Base-by-base conservation (phyloP, 169 alveolate genomes). In the Babesia caballi region DNA sequence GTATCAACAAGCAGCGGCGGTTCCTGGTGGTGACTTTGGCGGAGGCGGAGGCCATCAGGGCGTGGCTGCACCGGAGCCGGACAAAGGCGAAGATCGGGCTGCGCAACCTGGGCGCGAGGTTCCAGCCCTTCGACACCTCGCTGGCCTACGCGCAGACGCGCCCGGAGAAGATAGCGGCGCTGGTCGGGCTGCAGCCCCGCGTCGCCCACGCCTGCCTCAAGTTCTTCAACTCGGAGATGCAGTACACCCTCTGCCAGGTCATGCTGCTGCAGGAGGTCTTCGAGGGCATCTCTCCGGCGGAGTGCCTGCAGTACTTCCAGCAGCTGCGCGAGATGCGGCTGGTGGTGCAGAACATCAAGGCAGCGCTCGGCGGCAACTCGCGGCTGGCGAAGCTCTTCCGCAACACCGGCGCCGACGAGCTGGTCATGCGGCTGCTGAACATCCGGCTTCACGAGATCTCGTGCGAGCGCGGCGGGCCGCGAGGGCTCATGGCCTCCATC, bases 21-120 rank as follows among this genome's bases (percentile, higher is more conserved):
- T 81, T 47, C 73, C 32, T 81, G 42, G 73, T 81, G 19, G 84
- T 81, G 36, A 81, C 83, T 30, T 72, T 81, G 27, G 84, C 83
- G 14, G 88, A 81, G 21, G 88, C 88, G 30, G 88, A 81, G 72
- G 88, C 88, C 6, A 61, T 81, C 9, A 42, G 88, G 60, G 83
- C 84, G 30, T 81, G 84, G 83, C 50, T 81, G 41, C 88, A 81
- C 72, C 47, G 61, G 46, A 61, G 75, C 28, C 51, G 32, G 5
- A 69, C 72, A 4, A 28, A 47, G 30, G 56, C 80, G 4, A 63
- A 49, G 33, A 71, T 81, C 9, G 72, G 60, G 25, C 67, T 81
- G 14, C 76, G 88, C 19, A 72, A 81, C 63, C 66, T 81, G 44
- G 84, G 76, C 4, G 76, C 88, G n/a, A 60, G 59, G 63, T 81